phyloP scores from a whole-genome alignment of 2,329 filamentous ascomycete genomes.

The Cercospora citrullina region DNA sequence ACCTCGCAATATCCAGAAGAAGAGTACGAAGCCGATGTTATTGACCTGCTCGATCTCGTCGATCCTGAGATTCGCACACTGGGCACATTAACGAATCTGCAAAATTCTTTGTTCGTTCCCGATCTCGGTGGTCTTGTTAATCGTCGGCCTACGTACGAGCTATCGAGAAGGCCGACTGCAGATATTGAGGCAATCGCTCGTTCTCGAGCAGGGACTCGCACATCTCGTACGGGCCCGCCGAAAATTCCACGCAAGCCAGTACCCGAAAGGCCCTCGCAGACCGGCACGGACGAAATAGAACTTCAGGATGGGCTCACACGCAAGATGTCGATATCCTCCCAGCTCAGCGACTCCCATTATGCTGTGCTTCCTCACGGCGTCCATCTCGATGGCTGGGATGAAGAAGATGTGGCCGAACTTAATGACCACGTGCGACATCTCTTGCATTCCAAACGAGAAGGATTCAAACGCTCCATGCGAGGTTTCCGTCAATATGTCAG shows the following conservation, averaged over 20 bases:
- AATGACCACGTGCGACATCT: conserved; percentile 88
- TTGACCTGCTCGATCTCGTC: conserved; percentile 68
- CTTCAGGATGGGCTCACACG: conserved; percentile 24
- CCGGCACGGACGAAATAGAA: conserved; percentile 24
- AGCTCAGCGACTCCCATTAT: conserved; percentile 69
- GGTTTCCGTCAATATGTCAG: conserved; percentile 79
- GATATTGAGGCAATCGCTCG: conserved; percentile 24
- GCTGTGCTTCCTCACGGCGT: conserved; percentile 76
- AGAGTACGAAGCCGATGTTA: conserved; percentile 63
- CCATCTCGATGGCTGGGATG: conserved; percentile 70
- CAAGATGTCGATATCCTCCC: conserved; percentile 62
- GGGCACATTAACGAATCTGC: conserved; percentile 82
- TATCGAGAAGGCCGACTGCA: conserved; percentile 54
- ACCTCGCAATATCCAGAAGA: conserved; percentile 19
- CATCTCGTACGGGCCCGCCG: conserved; percentile 17
- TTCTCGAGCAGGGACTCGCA: conserved; percentile 27
- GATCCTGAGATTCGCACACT: conserved; percentile 82
- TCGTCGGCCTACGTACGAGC: conserved; percentile 73
- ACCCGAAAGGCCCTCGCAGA: conserved; percentile 9
- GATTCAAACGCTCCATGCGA: conserved; percentile 75
- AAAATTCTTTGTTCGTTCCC: conserved; percentile 85
- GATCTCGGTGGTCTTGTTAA: conserved; percentile 76
- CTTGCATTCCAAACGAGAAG: conserved; percentile 76
- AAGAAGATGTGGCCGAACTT: conserved; percentile 71
- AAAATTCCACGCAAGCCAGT: conserved; percentile 19